phyloP scores from a whole-genome alignment of 179 eudicot genomes.

The Beta lomatogona region DNA sequence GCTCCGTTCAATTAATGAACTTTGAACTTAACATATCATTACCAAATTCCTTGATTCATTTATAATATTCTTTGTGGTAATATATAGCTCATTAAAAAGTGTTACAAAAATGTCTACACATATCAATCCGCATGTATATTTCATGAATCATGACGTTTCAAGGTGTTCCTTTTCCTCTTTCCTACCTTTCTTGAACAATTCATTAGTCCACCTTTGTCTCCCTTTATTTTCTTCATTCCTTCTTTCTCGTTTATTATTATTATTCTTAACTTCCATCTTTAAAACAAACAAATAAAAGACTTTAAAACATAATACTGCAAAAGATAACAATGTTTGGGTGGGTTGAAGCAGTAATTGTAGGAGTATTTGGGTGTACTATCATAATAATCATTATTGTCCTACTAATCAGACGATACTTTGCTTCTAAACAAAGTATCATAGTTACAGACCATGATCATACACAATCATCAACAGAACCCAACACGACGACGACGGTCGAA shows the following conservation, averaged over 20 bases:
- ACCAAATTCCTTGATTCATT: not conserved
- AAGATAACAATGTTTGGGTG: constrained; percentile 15
- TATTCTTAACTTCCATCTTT: not conserved
- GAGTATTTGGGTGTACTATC: not conserved
- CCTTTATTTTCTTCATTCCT: not conserved
- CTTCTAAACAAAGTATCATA: constrained; percentile 28
- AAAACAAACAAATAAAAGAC: not conserved
- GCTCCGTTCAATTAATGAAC: too few relatives aligned
- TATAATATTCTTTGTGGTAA: not conserved
- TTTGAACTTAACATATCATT: not conserved
- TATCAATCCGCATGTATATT: not conserved
- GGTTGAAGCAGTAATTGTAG: constrained; percentile 8
- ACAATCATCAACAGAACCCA: not conserved
- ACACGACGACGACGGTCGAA: not conserved
- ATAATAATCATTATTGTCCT: not conserved
- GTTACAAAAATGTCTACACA: too few relatives aligned
- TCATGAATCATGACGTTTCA: constrained; percentile 8
- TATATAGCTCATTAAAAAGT: not conserved
- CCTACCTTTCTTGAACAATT: constrained; percentile 48
- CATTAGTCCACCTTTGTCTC: constrained; percentile 36
- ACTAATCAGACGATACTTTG: constrained; percentile 14
- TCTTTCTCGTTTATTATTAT: not conserved
- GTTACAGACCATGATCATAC: not conserved
- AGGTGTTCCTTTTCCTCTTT: not conserved
- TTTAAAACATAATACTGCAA: not conserved